These are phyloP conservation scores for Ganoderma leucocontextum DNA, from an alignment of 1,284 basidiomycete species.

Conservation along the genomic window DNA sequence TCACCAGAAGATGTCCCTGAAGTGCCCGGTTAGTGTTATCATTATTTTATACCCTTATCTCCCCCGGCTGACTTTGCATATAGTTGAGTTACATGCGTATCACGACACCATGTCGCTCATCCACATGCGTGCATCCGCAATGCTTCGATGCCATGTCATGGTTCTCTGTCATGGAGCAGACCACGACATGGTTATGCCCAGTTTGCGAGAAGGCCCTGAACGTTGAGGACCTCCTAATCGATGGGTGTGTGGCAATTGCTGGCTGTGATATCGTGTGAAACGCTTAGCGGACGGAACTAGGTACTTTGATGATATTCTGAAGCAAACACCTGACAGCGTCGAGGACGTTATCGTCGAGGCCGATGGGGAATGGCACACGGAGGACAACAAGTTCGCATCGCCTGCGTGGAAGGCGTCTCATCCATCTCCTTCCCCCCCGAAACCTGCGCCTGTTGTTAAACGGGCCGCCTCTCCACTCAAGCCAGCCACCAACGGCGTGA, in stretches of 20 bases:
- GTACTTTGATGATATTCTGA: conserved; percentile 86
- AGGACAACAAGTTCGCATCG: conserved; percentile 86
- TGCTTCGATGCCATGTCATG: conserved; percentile 97
- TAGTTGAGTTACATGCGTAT: conserved; percentile 93
- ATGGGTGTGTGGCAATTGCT: conserved; percentile 66
- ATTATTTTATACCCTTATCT: neutral
- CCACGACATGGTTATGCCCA: conserved; percentile 97
- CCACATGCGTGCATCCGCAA: conserved; percentile 87
- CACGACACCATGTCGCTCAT: conserved; percentile 85
- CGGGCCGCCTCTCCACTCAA: conserved; percentile 42
- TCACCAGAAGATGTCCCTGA: conserved; percentile 87
- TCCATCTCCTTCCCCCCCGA: conserved; percentile 45
- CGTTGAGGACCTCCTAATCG: conserved; percentile 87
- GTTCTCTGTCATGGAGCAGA: conserved; percentile 96
- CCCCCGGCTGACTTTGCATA: conserved; percentile 16
- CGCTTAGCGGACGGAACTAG: conserved; percentile 48
- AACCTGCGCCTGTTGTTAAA: conserved; percentile 34
- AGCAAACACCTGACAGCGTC: conserved; percentile 76
- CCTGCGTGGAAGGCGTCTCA: conserved; percentile 70
- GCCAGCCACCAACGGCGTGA: conserved; percentile 17
- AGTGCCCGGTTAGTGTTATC: conserved; percentile 80
- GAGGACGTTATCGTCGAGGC: conserved; percentile 96
- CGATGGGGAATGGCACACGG: conserved; percentile 95
- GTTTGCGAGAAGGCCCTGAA: conserved; percentile 87
- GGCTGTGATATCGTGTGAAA: neutral